Evolutionary conservation across 2,329 filamentous ascomycete genomes (phyloP).

Genomic region (Pseudovirgaria hyperparasitica): DNA sequence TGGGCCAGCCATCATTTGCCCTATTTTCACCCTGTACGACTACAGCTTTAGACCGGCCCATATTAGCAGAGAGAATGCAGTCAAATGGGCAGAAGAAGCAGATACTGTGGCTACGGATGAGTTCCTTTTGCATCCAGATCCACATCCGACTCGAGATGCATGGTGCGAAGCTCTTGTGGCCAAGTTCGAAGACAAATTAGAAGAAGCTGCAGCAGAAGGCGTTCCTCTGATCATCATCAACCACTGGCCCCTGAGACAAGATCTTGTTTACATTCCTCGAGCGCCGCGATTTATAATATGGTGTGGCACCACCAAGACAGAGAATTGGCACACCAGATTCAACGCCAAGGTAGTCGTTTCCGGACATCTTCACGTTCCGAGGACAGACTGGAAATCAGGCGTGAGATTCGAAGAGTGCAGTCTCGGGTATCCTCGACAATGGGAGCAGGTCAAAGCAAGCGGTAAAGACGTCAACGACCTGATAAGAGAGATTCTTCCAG

Average conservation of each 20-base stretch:
- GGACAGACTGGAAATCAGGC: conserved; percentile 34
- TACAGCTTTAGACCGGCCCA: conserved; percentile 43
- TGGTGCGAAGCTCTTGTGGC: conserved; percentile 32
- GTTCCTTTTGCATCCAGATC: conserved; percentile 31
- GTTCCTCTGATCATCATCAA: conserved; percentile 29
- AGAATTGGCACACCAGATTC: conserved; percentile 33
- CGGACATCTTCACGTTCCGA: conserved; percentile 32
- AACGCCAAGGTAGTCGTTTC: conserved; percentile 35
- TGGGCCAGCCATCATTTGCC: conserved; percentile 37
- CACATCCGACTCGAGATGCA: conserved; percentile 29
- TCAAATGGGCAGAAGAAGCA: conserved; percentile 33
- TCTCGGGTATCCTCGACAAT: conserved; percentile 35
- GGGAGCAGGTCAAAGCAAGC: conserved; percentile 29
- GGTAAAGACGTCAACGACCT: conserved; percentile 33
- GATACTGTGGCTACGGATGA: conserved; percentile 35
- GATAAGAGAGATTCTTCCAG: conserved; percentile 33
- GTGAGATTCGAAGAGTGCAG: conserved; percentile 35
- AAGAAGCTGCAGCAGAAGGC: conserved; percentile 16
- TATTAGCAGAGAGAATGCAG: conserved; percentile 34
- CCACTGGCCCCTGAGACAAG: conserved; percentile 35
- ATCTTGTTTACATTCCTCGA: conserved; percentile 28
- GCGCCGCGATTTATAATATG: conserved; percentile 33
- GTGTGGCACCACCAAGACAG: conserved; percentile 35
- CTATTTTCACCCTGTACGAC: conserved; percentile 48
- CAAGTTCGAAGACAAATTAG: conserved; percentile 28